phyloP scores from a whole-genome alignment of 1,139 yeast species.

The Casaregolazyma suthepensis region DNA sequence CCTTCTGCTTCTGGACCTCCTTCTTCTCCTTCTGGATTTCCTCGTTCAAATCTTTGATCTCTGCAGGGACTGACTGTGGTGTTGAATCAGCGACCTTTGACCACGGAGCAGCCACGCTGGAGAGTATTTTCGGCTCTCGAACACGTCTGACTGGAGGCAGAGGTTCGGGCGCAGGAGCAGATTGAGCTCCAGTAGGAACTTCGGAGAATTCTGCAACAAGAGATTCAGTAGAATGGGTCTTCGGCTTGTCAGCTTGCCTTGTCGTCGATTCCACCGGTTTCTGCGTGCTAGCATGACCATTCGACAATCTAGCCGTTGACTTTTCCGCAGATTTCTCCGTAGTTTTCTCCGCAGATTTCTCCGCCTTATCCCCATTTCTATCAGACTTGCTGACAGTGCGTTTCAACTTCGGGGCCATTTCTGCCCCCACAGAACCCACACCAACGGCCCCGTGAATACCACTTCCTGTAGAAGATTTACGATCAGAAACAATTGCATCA shows the following conservation, averaged over 20 bases:
- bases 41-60: slow-evolving; percentile 66
- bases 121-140: slow-evolving; percentile 2
- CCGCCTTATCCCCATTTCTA: not conserved
- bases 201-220: not conserved
- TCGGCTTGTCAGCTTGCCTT: slow-evolving; percentile 9
- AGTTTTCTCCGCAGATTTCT: not conserved
- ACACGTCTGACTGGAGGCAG: slow-evolving; percentile 2
- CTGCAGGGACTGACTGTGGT: slow-evolving; percentile 46
- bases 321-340: not conserved
- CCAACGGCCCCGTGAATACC: not conserved
- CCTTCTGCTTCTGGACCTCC: slow-evolving; percentile 4
- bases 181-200: not conserved
- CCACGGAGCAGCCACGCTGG: slow-evolving; percentile 39
- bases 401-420: not conserved
- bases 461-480: not conserved
- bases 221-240: not conserved
- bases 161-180: slow-evolving; percentile 10
- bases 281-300: not conserved
- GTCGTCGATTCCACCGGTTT: slow-evolving; percentile 8
- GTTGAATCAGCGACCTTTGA: slow-evolving; percentile 35
- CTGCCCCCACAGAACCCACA: not conserved
- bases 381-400: not conserved
- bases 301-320: not conserved
- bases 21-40: slow-evolving; percentile 3
- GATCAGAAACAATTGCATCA: not conserved